Evolutionary conservation across 2,329 filamentous ascomycete genomes (phyloP).

Genomic region (Beauveria rudraprayagi): DNA sequence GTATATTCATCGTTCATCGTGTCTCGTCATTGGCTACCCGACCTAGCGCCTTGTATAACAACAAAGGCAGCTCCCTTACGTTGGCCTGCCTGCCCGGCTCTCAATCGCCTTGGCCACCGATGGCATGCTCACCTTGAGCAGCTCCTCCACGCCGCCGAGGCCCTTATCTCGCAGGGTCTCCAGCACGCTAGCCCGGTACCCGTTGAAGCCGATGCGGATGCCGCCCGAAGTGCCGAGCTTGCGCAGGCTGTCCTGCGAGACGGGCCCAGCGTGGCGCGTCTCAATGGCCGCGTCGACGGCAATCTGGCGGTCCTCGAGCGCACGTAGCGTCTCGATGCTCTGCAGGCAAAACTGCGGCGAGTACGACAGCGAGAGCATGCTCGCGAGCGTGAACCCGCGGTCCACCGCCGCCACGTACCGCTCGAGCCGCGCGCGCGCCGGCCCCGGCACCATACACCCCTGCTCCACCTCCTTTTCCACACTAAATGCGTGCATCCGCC

Average conservation of each 20-base stretch:
- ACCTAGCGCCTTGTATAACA: not conserved
- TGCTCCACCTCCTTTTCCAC: conserved; percentile 53
- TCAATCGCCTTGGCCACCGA: conserved; percentile 48
- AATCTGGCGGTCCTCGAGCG: conserved; percentile 48
- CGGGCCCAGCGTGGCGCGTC: conserved; percentile 56
- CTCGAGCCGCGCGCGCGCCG: conserved; percentile 37
- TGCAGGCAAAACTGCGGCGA: conserved; percentile 49
- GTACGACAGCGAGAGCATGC: conserved; percentile 51
- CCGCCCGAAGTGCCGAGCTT: conserved; percentile 59
- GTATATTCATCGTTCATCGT: not conserved
- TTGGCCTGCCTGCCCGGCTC: not conserved
- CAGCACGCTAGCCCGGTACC: conserved; percentile 67
- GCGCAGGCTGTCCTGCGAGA: conserved; percentile 58
- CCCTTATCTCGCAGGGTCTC: conserved; percentile 57
- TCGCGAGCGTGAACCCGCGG: conserved; percentile 35
- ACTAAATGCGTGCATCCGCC: conserved; percentile 67
- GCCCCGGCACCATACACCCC: conserved; percentile 41
- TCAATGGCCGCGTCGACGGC: conserved; percentile 31
- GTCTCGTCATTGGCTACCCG: not conserved
- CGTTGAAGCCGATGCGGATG: conserved; percentile 59
- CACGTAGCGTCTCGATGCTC: conserved; percentile 46
- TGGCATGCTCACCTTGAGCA: conserved; percentile 79
- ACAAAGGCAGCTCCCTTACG: not conserved
- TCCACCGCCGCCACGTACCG: conserved; percentile 43
- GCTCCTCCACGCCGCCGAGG: conserved; percentile 55